These are phyloP conservation scores for Bacidia rubella DNA, from an alignment of 495 filamentous ascomycete species.

Conservation along the genomic window DNA sequence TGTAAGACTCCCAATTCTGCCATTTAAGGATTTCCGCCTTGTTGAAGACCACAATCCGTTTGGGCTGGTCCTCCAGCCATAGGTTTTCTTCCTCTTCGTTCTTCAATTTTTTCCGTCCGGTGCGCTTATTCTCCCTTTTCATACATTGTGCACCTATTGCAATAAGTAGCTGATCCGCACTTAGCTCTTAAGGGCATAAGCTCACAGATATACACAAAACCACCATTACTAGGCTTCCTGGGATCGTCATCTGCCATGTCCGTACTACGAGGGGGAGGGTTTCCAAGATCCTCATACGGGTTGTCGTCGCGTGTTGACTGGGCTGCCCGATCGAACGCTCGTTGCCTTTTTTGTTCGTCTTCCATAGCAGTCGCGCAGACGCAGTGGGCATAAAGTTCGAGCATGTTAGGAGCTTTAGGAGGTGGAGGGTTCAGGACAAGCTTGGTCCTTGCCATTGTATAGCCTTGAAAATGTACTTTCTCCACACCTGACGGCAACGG, in stretches of 20 bases:
- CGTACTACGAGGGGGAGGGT: slow-evolving; percentile 12
- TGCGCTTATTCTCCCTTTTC: slow-evolving; percentile 72
- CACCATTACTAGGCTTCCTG: slow-evolving; percentile 65
- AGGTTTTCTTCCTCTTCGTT: slow-evolving; percentile 70
- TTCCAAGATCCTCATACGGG: slow-evolving; percentile 24
- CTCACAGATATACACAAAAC: slow-evolving; percentile 69
- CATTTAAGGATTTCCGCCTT: slow-evolving; percentile 82
- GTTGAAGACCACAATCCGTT: slow-evolving; percentile 86
- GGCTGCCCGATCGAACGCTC: slow-evolving; percentile 53
- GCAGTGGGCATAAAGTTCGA: slow-evolving; percentile 67
- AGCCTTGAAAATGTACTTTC: slow-evolving; percentile 69
- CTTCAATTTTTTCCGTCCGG: slow-evolving; percentile 76
- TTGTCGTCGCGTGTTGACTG: slow-evolving; percentile 17
- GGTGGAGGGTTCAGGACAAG: slow-evolving; percentile 55
- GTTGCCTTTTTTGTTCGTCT: slow-evolving; percentile 44
- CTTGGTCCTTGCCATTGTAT: slow-evolving; percentile 87
- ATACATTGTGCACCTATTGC: slow-evolving; percentile 34
- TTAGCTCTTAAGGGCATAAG: too few species aligned
- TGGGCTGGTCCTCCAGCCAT: slow-evolving; percentile 63
- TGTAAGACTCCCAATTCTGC: slow-evolving; percentile 39
- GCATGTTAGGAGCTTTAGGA: slow-evolving; percentile 48
- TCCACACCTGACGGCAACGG: slow-evolving; percentile 59
- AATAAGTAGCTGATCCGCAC: not conserved
- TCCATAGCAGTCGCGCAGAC: slow-evolving; percentile 93
- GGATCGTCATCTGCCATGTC: slow-evolving; percentile 34